Evolutionary conservation across 768 basidiomycete genomes (phyloP), one percentile per base, ranked within the genome.

Genomic region (Lactarius pseudohatsudake): DNA sequence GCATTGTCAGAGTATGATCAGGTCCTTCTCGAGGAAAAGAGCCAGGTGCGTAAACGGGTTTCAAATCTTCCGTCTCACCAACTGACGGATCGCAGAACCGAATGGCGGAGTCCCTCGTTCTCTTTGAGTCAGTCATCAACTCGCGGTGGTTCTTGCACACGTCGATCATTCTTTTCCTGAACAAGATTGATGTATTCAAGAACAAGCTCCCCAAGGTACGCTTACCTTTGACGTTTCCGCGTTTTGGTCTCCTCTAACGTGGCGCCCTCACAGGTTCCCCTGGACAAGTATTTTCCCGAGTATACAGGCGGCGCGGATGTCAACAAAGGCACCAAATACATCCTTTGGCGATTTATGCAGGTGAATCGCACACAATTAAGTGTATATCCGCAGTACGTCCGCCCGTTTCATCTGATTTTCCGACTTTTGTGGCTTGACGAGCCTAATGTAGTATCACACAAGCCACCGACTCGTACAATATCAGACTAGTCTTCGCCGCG

Each of bases 331-430:
- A 92, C 94, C 0, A 94, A 95, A 72, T 96, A 93, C 70, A 94
- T 97, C 61, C 79, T 97, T 41, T 97, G 94, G 95, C 81, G 91
- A 72, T 98, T 96, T 72, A 94, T 94, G 83, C 92, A 96, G 76
- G 88, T 90, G 63, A 96, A 96, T 70, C 79, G 90, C 22, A 91
- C 91, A 61, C 76, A 87, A 61, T 77, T 96, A 70, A 92, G 88
- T 64, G 90, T 97, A n/a, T 97, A 96, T 76, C 94, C 94, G 2
- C 94, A 97, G 91, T 91, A 68, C 34, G 40, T 30, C 61, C 13
- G 50, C 45, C 8, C 47, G 40, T 45, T n/a, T 20, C 10, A 2
- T 45, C 4, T 11, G 34, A 40, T 40, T 15, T 38, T 40, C 38
- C 5, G 38, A 40, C 38, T 16, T 16, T 40, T 16, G 38, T 40